phyloP scores from a whole-genome alignment of 2,329 filamentous ascomycete genomes.

The Immersiporthe knoxdaviesiana region DNA sequence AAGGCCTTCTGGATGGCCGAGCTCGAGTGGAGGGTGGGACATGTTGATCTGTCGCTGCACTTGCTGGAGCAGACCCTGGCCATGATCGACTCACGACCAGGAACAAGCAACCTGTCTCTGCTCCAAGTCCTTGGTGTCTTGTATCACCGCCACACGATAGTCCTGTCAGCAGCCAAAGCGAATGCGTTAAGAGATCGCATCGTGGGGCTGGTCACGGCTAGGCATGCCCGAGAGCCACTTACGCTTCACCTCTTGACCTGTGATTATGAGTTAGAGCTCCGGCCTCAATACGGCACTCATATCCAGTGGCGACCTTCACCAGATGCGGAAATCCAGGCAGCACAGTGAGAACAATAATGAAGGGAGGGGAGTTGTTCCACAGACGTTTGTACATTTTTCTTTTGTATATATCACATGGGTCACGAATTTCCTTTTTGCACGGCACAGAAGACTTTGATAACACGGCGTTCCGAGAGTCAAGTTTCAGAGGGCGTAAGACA shows the following conservation, averaged over 20 bases:
- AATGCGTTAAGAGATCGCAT: neutral
- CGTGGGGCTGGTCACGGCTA: neutral
- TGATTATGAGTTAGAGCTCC: neutral
- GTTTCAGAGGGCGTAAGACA: neutral
- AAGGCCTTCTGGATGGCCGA: conserved; percentile 12
- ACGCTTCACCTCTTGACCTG: neutral
- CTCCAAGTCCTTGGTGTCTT: conserved; percentile 1
- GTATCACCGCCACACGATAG: conserved; percentile 5
- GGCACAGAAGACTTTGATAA: neutral
- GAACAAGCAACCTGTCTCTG: neutral
- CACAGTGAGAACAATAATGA: neutral
- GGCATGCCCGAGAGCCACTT: neutral
- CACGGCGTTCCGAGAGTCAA: neutral
- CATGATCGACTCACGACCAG: neutral
- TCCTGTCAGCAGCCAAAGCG: neutral
- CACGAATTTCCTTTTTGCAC: neutral
- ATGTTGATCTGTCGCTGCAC: neutral
- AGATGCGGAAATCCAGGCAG: neutral
- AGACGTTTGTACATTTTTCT: neutral
- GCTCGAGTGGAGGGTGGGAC: conserved; percentile 1
- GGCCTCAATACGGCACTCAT: neutral
- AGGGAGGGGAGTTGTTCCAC: neutral
- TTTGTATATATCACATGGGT: neutral
- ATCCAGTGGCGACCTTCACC: conserved; percentile 2
- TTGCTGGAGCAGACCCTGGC: neutral